Conservation (phyloP, 2,329 filamentous ascomycete genomes). For the Neonectria magnoliae region DNA sequence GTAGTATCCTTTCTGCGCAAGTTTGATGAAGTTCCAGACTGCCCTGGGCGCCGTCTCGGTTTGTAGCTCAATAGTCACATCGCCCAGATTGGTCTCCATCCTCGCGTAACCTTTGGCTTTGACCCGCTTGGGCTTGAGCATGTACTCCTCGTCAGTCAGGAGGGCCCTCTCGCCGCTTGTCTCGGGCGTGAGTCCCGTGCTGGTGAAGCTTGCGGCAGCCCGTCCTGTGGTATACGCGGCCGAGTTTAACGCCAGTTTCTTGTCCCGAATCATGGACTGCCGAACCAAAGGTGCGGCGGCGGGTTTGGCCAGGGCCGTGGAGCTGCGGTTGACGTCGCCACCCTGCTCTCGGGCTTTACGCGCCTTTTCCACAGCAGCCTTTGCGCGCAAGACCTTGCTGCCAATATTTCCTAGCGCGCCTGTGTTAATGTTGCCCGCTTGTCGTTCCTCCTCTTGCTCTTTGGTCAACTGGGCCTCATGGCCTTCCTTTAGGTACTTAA, state of each 20-base stretch:
- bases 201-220: slow-evolving; percentile 94
- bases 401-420: slow-evolving; percentile 80
- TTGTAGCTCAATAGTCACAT: slow-evolving; percentile 88
- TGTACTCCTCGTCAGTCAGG: slow-evolving; percentile 93
- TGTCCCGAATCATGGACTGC: slow-evolving; percentile 60
- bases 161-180: slow-evolving; percentile 88
- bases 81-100: slow-evolving; percentile 86
- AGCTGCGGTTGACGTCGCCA: slow-evolving; percentile 65
- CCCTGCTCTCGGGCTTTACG: slow-evolving; percentile 76
- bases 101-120: slow-evolving; percentile 92
- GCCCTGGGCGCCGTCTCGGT: slow-evolving; percentile 92
- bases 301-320: slow-evolving; percentile 54
- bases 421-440: slow-evolving; percentile 78
- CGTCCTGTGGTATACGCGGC: slow-evolving; percentile 90
- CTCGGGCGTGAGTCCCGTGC: slow-evolving; percentile 90
- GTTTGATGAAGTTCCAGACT: slow-evolving; percentile 94
- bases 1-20: slow-evolving; percentile 93
- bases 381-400: slow-evolving; percentile 88
- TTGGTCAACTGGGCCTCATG: slow-evolving; percentile 73
- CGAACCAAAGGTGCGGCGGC: slow-evolving; percentile 39
- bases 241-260: slow-evolving; percentile 79
- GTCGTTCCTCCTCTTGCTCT: slow-evolving; percentile 75
- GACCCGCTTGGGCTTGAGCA: slow-evolving; percentile 89
- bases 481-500: slow-evolving; percentile 90
- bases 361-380: slow-evolving; percentile 91